Base-by-base conservation (phyloP, 768 basidiomycete genomes). In the Lentinus brumalis region DNA sequence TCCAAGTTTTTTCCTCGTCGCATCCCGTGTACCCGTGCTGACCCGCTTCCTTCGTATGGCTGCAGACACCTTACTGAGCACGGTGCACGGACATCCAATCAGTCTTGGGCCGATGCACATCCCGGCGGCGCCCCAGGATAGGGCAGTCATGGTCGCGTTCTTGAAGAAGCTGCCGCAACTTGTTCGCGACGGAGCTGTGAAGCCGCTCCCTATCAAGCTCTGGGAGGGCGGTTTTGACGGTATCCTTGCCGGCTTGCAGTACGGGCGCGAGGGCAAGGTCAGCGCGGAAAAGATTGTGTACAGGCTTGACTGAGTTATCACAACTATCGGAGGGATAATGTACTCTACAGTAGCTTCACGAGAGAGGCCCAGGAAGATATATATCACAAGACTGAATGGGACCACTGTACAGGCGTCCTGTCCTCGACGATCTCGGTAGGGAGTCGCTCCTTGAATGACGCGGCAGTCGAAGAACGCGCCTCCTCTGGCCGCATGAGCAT, bases 201-300 rank as follows among this genome's bases (percentile, higher is more conserved):
- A 65, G 56, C 72, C 73, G 10, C 69, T 70, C 41, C 67, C 66
- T 8, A 49, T 70, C 50, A 62, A 67, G 49, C 26, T 72, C 9
- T 68, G 60, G 63, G 63, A 68, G 10, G 67, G 64, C 1, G 74
- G 73, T 4, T 45, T 74, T n/a, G 66, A 55, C 6, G 58, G 61
- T 8, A 65, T 74, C 50, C 57, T 53, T 11, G 70, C 64, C 0
- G 68, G 72, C 5, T 51, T 75, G 50, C 59, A 71, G 55, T 66
- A 65, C 49, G 69, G 74, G 71, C 61, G 54, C 49, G 66, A 70
- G 12, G 72, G 73, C 18, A 71, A 69, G 67, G 57, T 70, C 18
- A 72, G 70, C 51, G 74, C 62, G 30, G 66, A 70, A 61, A 75
- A 76, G 61, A 55, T 72, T 38, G 72, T 71, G 15, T 71, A 71